Evolutionary conservation across 768 basidiomycete species (phyloP).

Genomic region (Suillus subalutaceus): DNA sequence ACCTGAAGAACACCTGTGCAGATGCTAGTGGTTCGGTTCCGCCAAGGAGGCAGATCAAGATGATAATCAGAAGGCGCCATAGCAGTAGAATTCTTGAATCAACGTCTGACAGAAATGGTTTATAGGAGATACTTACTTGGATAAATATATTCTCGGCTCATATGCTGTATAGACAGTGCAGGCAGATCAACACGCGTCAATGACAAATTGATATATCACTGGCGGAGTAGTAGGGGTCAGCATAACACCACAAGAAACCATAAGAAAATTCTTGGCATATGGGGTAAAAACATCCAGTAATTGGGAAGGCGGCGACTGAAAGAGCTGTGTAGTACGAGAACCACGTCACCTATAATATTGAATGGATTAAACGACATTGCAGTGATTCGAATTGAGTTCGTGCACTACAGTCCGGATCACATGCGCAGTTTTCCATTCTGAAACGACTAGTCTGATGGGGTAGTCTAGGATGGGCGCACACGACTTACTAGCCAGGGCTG

Average conservation of each 20-base stretch:
- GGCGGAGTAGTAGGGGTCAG: background rate
- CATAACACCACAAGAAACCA: background rate
- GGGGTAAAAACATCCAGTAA: background rate
- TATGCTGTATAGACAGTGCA: background rate
- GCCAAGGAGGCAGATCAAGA: background rate
- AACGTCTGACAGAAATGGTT: background rate
- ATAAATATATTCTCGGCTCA: background rate
- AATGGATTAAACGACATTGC: background rate
- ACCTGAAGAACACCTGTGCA: background rate
- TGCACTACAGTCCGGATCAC: background rate
- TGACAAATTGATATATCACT: background rate
- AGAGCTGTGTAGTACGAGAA: background rate
- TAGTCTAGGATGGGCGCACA: background rate
- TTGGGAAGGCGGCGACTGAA: background rate
- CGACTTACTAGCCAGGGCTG: background rate
- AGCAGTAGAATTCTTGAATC: background rate
- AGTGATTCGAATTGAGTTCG: background rate
- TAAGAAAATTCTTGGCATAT: background rate
- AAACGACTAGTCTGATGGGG: background rate
- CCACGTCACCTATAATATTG: background rate
- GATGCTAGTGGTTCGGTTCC: background rate
- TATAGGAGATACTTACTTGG: background rate
- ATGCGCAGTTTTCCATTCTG: constrained; percentile 1
- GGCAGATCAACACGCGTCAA: background rate
- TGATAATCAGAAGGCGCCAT: background rate